Conservation (phyloP, 73 alveolate species). For the Paramecium sonneborni region DNA sequence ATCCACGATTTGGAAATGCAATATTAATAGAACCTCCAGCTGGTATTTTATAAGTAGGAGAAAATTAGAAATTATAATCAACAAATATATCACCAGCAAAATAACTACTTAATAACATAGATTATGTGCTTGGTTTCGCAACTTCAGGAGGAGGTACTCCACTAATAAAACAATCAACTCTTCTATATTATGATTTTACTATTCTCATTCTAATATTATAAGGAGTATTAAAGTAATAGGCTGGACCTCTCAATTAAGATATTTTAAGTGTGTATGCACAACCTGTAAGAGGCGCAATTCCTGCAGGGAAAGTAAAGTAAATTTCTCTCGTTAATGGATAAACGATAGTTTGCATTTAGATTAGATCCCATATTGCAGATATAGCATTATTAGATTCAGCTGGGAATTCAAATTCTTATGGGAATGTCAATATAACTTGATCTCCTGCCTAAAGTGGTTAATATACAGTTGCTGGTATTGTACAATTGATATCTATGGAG, state of each 20-base stretch:
- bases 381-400: conserved; percentile 31
- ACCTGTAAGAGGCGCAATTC: background rate
- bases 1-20: conserved; percentile 50
- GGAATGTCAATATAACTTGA: background rate
- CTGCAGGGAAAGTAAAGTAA: conserved; percentile 30
- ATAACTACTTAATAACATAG: conserved; percentile 16
- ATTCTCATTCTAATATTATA: background rate
- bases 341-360: background rate
- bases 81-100: conserved; percentile 63
- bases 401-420: conserved; percentile 25
- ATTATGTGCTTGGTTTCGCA: conserved; percentile 24
- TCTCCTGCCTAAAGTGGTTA: conserved; percentile 1
- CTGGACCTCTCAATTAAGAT: conserved; percentile 55
- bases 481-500: background rate
- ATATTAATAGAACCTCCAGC: conserved; percentile 50
- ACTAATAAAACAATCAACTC: conserved; percentile 29
- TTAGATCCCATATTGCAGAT: background rate
- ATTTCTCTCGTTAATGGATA: conserved; percentile 2
- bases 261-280: background rate
- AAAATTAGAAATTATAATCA: conserved; percentile 35
- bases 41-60: conserved; percentile 61
- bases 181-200: background rate
- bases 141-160: conserved; percentile 25
- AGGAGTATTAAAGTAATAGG: conserved; percentile 42
- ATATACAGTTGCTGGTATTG: background rate